Conservation (phyloP, 2,329 filamentous ascomycete species). For the Trichoderma brevicompactum region DNA sequence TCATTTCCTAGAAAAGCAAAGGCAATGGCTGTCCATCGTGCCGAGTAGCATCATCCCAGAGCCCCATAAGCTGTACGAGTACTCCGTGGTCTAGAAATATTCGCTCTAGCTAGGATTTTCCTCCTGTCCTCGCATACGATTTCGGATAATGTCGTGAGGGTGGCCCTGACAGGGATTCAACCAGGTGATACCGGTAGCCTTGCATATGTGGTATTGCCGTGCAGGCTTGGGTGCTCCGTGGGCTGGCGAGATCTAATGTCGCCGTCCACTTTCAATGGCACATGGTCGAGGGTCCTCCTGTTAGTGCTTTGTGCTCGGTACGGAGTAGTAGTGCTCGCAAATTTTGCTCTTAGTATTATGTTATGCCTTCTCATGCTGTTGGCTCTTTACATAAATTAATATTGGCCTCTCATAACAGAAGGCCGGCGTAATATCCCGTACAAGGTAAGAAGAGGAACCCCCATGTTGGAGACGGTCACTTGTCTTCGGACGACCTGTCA, state of each 20-base stretch:
- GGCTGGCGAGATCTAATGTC: conserved; percentile 5
- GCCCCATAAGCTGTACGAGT: not conserved
- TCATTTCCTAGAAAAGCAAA: conserved; percentile 12
- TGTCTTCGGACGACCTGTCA: not conserved
- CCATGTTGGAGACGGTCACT: conserved; percentile 3
- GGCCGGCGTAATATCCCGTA: conserved; percentile 8
- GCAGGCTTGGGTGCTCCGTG: not conserved
- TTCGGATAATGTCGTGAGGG: conserved; percentile 27
- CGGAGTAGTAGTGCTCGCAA: not conserved
- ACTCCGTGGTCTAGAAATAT: conserved; percentile 7
- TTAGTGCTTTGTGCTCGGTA: not conserved
- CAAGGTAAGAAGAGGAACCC: conserved; percentile 4
- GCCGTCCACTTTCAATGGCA: conserved; percentile 18
- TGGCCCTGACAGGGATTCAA: conserved; percentile 21
- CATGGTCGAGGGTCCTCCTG: conserved; percentile 2
- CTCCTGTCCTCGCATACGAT: conserved; percentile 9
- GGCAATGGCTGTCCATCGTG: conserved; percentile 3
- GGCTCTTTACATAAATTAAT: conserved; percentile 10
- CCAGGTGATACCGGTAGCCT: conserved; percentile 26
- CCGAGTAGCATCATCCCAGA: not conserved
- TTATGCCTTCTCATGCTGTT: conserved; percentile 3
- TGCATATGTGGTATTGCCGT: conserved; percentile 28
- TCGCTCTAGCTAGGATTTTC: conserved; percentile 17
- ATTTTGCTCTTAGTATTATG: not conserved
- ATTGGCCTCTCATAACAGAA: not conserved